Evolutionary conservation across 2,329 filamentous ascomycete genomes (phyloP).

Genomic region (Hypoxylon sp.): DNA sequence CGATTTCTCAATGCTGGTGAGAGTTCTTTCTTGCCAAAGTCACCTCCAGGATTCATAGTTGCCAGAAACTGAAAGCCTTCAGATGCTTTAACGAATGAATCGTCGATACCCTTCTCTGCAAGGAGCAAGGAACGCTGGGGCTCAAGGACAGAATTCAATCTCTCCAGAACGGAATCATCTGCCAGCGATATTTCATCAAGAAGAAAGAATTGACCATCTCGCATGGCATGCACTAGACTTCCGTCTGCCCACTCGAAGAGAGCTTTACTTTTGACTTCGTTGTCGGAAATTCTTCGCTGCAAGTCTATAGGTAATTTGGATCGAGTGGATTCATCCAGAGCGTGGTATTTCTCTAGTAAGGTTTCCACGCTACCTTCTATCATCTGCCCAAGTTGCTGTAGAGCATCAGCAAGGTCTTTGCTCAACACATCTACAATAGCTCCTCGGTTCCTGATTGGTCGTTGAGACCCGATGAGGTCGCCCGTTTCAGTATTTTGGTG

Average conservation of each 20-base stretch:
- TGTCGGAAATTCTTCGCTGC: conserved; percentile 62
- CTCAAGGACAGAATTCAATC: conserved; percentile 96
- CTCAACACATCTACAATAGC: conserved; percentile 77
- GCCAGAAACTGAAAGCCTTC: conserved; percentile 95
- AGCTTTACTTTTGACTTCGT: conserved; percentile 78
- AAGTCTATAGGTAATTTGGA: conserved; percentile 65
- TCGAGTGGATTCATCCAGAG: conserved; percentile 62
- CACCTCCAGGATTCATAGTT: conserved; percentile 99
- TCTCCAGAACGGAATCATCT: conserved; percentile 96
- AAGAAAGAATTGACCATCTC: conserved; percentile 88
- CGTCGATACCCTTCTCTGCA: conserved; percentile 90
- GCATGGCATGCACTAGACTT: conserved; percentile 94
- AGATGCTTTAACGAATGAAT: conserved; percentile 82
- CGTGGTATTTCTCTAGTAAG: conserved; percentile 72
- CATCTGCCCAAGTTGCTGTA: conserved; percentile 61
- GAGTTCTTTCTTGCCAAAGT: conserved; percentile 97
- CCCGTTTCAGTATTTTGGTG: conserved; percentile 99
- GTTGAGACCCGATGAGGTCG: conserved; percentile 94
- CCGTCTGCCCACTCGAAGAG: conserved; percentile 98
- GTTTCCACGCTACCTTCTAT: conserved; percentile 64
- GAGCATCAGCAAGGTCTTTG: conserved; percentile 69
- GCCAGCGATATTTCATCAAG: conserved; percentile 98
- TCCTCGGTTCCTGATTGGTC: conserved; percentile 88
- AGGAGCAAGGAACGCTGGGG: conserved; percentile 87
- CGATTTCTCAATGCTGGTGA: conserved; percentile 95